Evolutionary conservation across 1,284 basidiomycete genomes (phyloP), one percentile per base, ranked within the genome.

Genomic region (Entoloma clypeatum): DNA sequence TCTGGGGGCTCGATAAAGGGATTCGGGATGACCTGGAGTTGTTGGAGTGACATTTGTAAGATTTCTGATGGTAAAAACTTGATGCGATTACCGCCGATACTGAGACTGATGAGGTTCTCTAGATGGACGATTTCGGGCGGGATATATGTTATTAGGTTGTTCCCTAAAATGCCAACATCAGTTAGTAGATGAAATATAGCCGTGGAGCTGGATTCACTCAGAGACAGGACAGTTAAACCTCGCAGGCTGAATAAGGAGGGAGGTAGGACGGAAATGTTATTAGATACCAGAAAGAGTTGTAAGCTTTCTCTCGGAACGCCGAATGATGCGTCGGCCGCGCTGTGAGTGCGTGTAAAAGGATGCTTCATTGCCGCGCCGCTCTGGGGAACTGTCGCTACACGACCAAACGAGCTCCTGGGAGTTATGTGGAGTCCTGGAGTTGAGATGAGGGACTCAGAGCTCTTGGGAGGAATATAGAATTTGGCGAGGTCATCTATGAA

Each of bases 51-150:
- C 72, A 87, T 72, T 21, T 60, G 50, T 10, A 71, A 57, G 57
- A 89, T 72, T 54, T 88, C 83, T 3, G 79, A 71, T 8, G 86
- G 86, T 0, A 88, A 62, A 55, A 74, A 82, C 37, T 55, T 53
- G 1, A 89, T 60, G 23, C 62, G 60, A 58, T 89, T 88, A 42
- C 69, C 68, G 0, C 77, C 68, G 3, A 89, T 53, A 46, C 85
- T 83, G 8, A 88, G 67, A 30, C 77, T 73, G 26, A 67, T 64
- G 2, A 89, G 68, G 34, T 74, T 73, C 2, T 54, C 62, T 6
- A 88, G 64, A 7, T 63, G 63, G 9, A 58, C 64, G 30, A 88
- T 81, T 40, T 83, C 80, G 0, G 85, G 76, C 1, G 85, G 84
- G n/a, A 88, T 56, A 30, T 63, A 62, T 0, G 62, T 69, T 5